Conservation (phyloP, 257 asterid genomes). For the Apocynum venetum region DNA sequence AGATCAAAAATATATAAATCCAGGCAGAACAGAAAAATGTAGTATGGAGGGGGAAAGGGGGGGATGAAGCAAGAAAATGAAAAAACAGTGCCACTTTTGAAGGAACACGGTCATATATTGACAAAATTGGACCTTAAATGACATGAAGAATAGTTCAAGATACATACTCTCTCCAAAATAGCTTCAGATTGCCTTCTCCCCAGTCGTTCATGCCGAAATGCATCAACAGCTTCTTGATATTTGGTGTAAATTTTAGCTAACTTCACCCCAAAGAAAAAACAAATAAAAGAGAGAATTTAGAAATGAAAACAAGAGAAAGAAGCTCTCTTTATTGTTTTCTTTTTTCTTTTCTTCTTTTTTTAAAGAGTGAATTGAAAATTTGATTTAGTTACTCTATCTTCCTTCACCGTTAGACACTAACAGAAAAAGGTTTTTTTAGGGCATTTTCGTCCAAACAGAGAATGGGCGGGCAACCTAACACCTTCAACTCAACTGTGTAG, state of each 20-base stretch:
- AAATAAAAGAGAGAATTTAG: background rate
- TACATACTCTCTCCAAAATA: constrained; percentile 77
- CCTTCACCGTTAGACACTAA: too few species aligned
- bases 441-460: too few species aligned
- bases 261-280: constrained; percentile 28
- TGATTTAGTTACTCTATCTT: too few species aligned
- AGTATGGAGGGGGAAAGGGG: too few species aligned
- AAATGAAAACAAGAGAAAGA: constrained; percentile 5
- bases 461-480: too few species aligned
- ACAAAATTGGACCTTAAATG: background rate
- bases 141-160: constrained; percentile 6
- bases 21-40: background rate
- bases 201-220: constrained; percentile 82
- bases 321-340: background rate
- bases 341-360: background rate
- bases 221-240: constrained; percentile 94
- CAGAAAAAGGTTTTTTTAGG: too few species aligned
- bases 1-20: background rate
- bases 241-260: constrained; percentile 73
- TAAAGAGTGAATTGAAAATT: too few species aligned
- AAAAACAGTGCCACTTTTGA: background rate
- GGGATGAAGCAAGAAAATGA: background rate
- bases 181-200: constrained; percentile 90
- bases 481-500: too few species aligned
- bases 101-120: background rate